phyloP scores from a whole-genome alignment of 2,329 filamentous ascomycete genomes.

The Penicillium brasilianum region DNA sequence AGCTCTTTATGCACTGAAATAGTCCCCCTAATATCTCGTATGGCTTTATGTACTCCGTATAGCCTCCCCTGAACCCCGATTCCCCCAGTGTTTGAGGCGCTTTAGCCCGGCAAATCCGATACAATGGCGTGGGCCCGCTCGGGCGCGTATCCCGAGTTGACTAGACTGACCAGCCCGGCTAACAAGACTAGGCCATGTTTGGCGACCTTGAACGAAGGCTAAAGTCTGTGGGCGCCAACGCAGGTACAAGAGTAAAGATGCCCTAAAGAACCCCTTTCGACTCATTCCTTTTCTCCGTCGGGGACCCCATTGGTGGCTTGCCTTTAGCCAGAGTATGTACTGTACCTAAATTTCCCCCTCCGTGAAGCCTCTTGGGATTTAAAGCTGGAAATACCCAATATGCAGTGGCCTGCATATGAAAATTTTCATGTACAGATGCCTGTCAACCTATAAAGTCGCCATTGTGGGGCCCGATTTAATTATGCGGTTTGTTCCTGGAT shows the following conservation, averaged over 20 bases:
- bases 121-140: conserved; percentile 4
- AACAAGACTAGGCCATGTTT: conserved; percentile 2
- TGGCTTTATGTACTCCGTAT: not conserved
- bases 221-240: not conserved
- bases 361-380: not conserved
- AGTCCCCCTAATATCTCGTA: not conserved
- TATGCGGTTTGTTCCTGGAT: not conserved
- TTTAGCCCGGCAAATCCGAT: not conserved
- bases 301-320: not conserved
- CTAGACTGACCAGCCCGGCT: not conserved
- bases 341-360: not conserved
- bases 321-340: not conserved
- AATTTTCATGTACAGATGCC: not conserved
- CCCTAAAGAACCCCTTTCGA: not conserved
- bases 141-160: conserved; percentile 2
- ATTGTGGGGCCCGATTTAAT: conserved; percentile 2
- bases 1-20: not conserved
- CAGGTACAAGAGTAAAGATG: not conserved
- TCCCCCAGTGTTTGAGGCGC: not conserved
- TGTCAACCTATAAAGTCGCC: not conserved
- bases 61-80: not conserved
- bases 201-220: not conserved
- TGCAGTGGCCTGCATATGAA: not conserved
- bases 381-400: not conserved
- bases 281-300: not conserved